Evolutionary conservation across 805 yeast species (phyloP), one percentile per base, ranked within the genome.

Genomic region (Komagataella ulmi): DNA sequence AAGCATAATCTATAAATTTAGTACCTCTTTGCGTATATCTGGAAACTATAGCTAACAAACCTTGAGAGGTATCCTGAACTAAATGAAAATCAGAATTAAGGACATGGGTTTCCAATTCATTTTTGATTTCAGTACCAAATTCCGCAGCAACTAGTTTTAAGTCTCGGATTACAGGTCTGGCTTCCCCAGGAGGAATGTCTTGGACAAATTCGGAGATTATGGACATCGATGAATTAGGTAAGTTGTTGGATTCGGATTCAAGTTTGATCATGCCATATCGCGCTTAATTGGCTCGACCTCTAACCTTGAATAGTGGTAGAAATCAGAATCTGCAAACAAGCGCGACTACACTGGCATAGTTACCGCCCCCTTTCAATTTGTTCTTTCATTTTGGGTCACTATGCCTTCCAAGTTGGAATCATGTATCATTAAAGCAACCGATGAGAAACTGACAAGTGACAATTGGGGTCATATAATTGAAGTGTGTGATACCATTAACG

Each of bases 381-480:
- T 21, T 21, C 23, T 21, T 21, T 21, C 23, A 21, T 21, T 21
- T 21, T 21, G 23, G 23, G 23, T 45, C 7, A 45, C 17, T 45
- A 24, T 24, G 47, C 47, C 47, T 14, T 21, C 24, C 17, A 18
- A 17, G 24, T n/a, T 18, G 7, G 17, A 50, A 50, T 52, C 55
- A 57, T 50, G 54, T 55, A 14, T 50, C 62, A 55, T 65, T 49
- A 74, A 73, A 61, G 88, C 90, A 17, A 85, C 93, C 0, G 82
- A 80, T 56, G 76, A 82, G 40, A 74, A 75, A 14, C 69, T 83
- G 43, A 73, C 81, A 3, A 68, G 75, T 12, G 93, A 85, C 60
- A 83, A 85, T 66, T 85, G 87, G 83, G 79, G 76, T 49, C 70
- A 67, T 51, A 74, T 84, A 43, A 63, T 85, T 17, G 82, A 76